Conservation (phyloP, 345 rosid genomes). For the Hibiscus tridactylites region DNA sequence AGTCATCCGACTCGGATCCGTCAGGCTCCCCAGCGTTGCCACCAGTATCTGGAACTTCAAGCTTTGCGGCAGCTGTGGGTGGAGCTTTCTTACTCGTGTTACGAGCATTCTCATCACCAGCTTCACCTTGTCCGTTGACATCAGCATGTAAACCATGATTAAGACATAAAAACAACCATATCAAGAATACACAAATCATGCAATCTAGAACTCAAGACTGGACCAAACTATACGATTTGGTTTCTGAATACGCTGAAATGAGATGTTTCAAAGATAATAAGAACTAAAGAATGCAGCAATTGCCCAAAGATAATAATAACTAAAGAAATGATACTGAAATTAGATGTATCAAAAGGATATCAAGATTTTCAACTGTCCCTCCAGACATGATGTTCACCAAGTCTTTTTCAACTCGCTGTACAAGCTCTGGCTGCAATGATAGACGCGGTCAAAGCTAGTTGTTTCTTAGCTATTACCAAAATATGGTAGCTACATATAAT, state of each 20-base stretch:
- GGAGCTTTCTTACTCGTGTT: slow-evolving; percentile 45
- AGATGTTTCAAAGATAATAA: no score
- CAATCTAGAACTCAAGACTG: not conserved
- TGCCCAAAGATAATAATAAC: not conserved
- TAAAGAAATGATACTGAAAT: not conserved
- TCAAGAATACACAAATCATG: not conserved
- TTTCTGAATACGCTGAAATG: no score
- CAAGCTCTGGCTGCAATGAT: slow-evolving; percentile 83
- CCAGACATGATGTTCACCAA: slow-evolving; percentile 88
- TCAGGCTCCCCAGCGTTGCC: slow-evolving; percentile 46
- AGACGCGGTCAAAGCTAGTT: no score
- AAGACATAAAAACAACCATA: slow-evolving; percentile 23
- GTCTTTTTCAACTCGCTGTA: slow-evolving; percentile 84
- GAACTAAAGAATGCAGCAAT: not conserved
- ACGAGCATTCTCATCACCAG: slow-evolving; percentile 15
- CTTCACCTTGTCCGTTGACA: slow-evolving; percentile 63
- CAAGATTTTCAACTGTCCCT: slow-evolving; percentile 64
- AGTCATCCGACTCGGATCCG: slow-evolving; percentile 84
- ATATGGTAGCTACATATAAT: no score
- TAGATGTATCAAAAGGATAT: not conserved
- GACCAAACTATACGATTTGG: no score
- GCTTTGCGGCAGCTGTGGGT: slow-evolving; percentile 46
- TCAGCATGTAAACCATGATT: slow-evolving; percentile 35
- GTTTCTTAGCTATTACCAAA: no score
- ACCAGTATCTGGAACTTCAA: slow-evolving; percentile 47